phyloP scores from a whole-genome alignment of 352 stramenopile genomes.

The Peronospora farinosa region DNA sequence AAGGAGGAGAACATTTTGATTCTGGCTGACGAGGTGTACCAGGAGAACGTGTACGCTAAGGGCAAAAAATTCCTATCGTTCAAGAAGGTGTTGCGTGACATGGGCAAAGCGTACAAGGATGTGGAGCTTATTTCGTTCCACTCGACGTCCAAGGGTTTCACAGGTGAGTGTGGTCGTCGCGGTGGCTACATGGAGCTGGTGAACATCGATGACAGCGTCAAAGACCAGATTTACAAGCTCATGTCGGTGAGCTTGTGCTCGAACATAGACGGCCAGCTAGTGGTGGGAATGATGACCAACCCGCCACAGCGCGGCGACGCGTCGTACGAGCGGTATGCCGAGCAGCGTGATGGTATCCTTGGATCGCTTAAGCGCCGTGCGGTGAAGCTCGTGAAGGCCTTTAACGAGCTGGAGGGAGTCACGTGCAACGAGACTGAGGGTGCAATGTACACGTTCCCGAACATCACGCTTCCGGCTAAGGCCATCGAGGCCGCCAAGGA shows the following conservation, averaged over 20 bases:
- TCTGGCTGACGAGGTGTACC: conserved; percentile 98
- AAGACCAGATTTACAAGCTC: conserved; percentile 98
- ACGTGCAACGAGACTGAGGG: conserved; percentile 95
- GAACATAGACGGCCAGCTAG: conserved; percentile 95
- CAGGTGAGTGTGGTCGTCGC: conserved; percentile 96
- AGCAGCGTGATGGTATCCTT: conserved; percentile 91
- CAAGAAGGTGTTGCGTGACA: conserved; percentile 90
- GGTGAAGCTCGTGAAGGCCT: conserved; percentile 88
- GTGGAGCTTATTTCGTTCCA: conserved; percentile 99
- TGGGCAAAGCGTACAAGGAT: conserved; percentile 72
- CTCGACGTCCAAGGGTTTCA: conserved; percentile 97
- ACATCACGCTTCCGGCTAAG: conserved; percentile 86
- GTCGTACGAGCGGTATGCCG: conserved; percentile 86
- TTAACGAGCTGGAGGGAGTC: conserved; percentile 95
- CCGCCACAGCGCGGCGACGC: conserved; percentile 86
- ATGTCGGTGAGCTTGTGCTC: conserved; percentile 95
- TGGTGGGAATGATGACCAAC: conserved; percentile 97
- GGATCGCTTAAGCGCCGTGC: conserved; percentile 91
- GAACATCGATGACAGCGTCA: conserved; percentile 87
- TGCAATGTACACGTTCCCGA: conserved; percentile 98
- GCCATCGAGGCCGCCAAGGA: conserved; percentile 77
- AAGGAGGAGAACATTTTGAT: conserved; percentile 92
- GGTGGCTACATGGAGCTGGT: conserved; percentile 96
- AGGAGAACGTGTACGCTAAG: conserved; percentile 97
- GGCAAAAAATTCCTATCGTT: conserved; percentile 92